phyloP scores from a whole-genome alignment of 1,284 basidiomycete species.

The Ceratobasidium sp. region DNA sequence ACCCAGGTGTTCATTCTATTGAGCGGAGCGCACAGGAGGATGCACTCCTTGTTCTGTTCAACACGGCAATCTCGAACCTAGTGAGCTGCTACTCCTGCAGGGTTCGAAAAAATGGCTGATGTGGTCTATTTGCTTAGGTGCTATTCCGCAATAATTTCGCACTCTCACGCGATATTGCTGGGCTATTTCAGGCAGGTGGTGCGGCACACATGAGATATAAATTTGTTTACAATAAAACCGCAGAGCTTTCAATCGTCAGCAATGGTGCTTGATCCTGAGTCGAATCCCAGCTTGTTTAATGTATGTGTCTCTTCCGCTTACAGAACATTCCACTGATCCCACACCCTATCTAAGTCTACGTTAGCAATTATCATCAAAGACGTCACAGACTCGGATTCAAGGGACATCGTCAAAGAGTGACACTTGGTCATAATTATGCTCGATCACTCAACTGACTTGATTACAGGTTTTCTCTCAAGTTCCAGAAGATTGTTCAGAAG shows the following conservation, averaged over 20 bases:
- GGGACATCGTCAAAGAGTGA: conserved; percentile 58
- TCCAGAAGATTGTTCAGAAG: conserved; percentile 61
- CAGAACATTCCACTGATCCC: too few species aligned
- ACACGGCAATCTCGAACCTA: conserved; percentile 67
- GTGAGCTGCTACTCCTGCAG: too few species aligned
- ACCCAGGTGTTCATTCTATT: conserved; percentile 64
- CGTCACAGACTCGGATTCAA: conserved; percentile 62
- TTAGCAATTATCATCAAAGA: conserved; percentile 71
- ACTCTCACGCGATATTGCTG: conserved; percentile 55
- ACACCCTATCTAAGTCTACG: conserved; percentile 52
- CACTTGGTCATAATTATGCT: background rate
- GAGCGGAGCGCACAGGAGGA: conserved; percentile 69
- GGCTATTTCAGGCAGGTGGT: conserved; percentile 54
- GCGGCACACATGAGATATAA: too few species aligned
- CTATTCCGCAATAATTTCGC: conserved; percentile 70
- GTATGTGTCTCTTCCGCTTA: too few species aligned
- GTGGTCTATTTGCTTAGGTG: too few species aligned
- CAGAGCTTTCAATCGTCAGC: conserved; percentile 69
- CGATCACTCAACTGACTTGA: conserved; percentile 3
- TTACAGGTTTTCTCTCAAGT: conserved; percentile 60
- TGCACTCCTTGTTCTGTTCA: conserved; percentile 65
- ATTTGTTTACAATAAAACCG: too few species aligned
- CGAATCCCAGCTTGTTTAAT: conserved; percentile 64
- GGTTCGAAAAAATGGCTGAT: too few species aligned
- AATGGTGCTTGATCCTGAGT: conserved; percentile 61